Evolutionary conservation across 345 rosid genomes (phyloP), one percentile per base, ranked within the genome.

Genomic region (Acer saccharum): DNA sequence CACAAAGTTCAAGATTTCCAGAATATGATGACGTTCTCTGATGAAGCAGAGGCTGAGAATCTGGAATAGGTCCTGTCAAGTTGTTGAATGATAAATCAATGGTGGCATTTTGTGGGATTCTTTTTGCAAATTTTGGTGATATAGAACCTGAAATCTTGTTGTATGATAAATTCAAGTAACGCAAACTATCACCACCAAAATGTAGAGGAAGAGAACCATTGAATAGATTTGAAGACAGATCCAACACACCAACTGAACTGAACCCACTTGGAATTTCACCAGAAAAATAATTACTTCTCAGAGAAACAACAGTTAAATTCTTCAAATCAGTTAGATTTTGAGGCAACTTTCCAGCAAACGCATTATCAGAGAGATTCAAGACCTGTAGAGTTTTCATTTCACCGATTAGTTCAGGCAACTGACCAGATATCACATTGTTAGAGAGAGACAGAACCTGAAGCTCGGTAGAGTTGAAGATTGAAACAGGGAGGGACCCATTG

Each of bases 11-110:
- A 4, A 66, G 27, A 11, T 95, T 95, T 35, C 98, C 98, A 1
- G 82, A 78, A 57, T 89, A 91, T 21, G 88, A 85, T 65, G 80
- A 90, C 0, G 74, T 71, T 80, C 88, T 93, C 82, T 89, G 97
- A 78, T 89, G 87, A 3, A 82, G 83, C 87, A 90, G 65, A 69
- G 90, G 64, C n/a, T 35, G 76, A 14, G 95, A 80, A 64, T 68
- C 81, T 3, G 99, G 99, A 48, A 95, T 91, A 64, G 92, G 82
- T 23, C 98, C 99, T 17, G 94, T 93, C 13, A 95, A 84, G 73
- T 92, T 93, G 85, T 95, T 95, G 85, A 90, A 93, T 0, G 98
- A 90, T 71, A 95, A 87, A 82, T 95, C 98, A 43, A 93, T 48
- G 23, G 91, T 89, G 18, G 90, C 84, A 63, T 86, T 90, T 23